Conservation (phyloP, 306 rosid genomes). For the Herpetospermum pedunculosum region DNA sequence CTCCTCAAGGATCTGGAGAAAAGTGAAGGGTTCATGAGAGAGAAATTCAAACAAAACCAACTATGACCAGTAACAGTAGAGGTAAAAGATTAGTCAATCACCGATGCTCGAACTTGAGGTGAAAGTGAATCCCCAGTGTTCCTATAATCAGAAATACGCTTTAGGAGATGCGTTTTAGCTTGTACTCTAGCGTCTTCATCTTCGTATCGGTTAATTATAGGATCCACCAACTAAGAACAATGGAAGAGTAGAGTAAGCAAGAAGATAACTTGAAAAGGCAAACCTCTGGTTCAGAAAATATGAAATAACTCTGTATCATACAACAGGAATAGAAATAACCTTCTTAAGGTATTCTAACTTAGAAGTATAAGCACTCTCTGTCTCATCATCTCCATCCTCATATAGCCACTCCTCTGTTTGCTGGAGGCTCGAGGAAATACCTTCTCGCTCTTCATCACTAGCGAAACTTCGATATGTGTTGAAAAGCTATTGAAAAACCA, state of each 20-base stretch:
- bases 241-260: conserved; percentile 13
- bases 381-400: conserved; percentile 92
- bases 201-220: conserved; percentile 51
- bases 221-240: conserved; percentile 52
- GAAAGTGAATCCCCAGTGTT: conserved; percentile 25
- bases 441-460: conserved; percentile 65
- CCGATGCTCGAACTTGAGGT: conserved; percentile 25
- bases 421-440: conserved; percentile 57
- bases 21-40: neutral
- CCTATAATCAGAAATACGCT: conserved; percentile 27
- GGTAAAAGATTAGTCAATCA: conserved; percentile 20
- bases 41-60: conserved; percentile 1
- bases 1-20: conserved; percentile 38
- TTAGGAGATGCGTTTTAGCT: conserved; percentile 31
- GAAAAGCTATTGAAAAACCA: conserved; percentile 41
- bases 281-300: conserved; percentile 8
- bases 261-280: conserved; percentile 1
- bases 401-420: conserved; percentile 87
- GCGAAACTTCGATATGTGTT: conserved; percentile 66
- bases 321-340: conserved; percentile 29
- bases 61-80: neutral
- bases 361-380: conserved; percentile 50
- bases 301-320: neutral
- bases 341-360: conserved; percentile 64
- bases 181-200: conserved; percentile 64